Conservation (phyloP, 2,329 filamentous ascomycete genomes). For the Colletotrichum agaves region DNA sequence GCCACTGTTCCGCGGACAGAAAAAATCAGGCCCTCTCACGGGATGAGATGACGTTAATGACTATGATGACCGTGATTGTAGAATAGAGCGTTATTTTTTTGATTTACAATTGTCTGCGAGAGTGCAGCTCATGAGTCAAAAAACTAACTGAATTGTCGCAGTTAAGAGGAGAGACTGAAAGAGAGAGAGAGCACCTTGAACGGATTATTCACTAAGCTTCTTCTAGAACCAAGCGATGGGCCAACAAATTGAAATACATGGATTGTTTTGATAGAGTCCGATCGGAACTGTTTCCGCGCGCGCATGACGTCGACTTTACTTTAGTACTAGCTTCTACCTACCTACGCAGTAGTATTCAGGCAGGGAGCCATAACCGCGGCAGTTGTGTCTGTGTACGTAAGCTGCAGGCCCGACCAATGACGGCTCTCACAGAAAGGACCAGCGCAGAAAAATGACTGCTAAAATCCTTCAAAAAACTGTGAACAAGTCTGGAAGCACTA, state of each 20-base stretch:
- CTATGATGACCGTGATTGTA: rapidly evolving
- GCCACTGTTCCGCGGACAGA: conserved; percentile 13
- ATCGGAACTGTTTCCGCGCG: neutral
- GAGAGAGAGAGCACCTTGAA: no score
- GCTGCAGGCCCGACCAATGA: neutral
- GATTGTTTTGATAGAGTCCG: neutral
- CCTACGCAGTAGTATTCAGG: no score
- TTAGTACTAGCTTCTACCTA: neutral
- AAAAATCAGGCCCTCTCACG: neutral
- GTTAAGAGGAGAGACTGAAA: no score
- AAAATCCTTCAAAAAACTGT: no score
- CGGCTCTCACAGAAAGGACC: no score
- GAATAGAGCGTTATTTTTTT: neutral
- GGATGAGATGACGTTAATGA: conserved; percentile 5
- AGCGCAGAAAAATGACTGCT: neutral
- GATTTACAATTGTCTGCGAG: no score
- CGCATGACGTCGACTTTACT: neutral
- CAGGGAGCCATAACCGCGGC: no score
- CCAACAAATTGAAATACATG: neutral
- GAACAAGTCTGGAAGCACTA: conserved; percentile 20
- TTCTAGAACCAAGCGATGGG: neutral
- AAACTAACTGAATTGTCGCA: no score
- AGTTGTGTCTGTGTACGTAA: neutral
- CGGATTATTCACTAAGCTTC: neutral
- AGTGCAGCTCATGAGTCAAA: no score